Conservation (phyloP, 257 asterid genomes). For the Anisodus acutangulus region DNA sequence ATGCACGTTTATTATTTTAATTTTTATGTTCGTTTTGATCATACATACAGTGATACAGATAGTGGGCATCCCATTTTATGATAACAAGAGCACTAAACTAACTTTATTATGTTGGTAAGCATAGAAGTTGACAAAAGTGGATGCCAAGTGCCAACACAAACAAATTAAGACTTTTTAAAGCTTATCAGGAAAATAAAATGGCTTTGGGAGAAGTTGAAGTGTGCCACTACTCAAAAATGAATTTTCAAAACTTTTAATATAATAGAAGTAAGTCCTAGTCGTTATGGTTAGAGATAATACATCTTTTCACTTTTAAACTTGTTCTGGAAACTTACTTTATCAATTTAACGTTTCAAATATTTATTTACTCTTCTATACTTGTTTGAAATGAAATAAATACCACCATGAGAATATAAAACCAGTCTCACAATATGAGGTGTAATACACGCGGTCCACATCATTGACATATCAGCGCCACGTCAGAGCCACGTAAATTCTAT, state of each 20-base stretch:
- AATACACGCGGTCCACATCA: too few relatives aligned
- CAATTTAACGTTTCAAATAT: too few relatives aligned
- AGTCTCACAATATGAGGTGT: too few relatives aligned
- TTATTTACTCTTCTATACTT: too few relatives aligned
- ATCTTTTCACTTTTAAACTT: too few relatives aligned
- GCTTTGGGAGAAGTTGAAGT: neutral
- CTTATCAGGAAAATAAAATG: conserved; percentile 9
- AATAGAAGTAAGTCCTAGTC: conserved; percentile 3
- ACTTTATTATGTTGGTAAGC: neutral
- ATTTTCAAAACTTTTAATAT: neutral
- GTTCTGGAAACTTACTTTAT: too few relatives aligned
- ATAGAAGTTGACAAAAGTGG: neutral
- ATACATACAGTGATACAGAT: neutral
- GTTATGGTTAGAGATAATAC: neutral
- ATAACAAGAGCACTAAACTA: neutral
- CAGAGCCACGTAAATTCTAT: too few relatives aligned
- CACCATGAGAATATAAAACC: too few relatives aligned
- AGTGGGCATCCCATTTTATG: neutral
- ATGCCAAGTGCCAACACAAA: conserved; percentile 18
- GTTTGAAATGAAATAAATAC: too few relatives aligned
- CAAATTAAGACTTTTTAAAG: neutral
- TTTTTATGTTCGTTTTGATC: neutral
- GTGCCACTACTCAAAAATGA: conserved; percentile 24
- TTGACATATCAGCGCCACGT: too few relatives aligned
- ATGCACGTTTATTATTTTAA: neutral